Evolutionary conservation across 108 stramenopile species (phyloP).

Genomic region (Skeletonema menzelii): DNA sequence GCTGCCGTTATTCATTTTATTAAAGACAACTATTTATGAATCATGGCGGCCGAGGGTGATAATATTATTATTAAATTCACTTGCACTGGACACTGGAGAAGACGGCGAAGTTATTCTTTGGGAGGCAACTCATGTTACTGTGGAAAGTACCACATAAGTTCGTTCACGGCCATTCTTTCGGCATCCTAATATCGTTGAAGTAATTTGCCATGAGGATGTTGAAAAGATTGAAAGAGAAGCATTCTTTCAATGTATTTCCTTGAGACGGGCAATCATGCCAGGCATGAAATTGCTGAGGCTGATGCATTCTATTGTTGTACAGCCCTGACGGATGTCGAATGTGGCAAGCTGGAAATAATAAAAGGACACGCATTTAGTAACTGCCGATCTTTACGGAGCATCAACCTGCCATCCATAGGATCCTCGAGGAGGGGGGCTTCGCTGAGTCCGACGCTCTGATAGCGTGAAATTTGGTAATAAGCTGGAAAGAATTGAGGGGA

Average conservation of each 20-base stretch:
- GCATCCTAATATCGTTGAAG: neutral
- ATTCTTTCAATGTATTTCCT: neutral
- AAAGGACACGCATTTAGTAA: neutral
- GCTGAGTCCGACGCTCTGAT: neutral
- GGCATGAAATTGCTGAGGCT: neutral
- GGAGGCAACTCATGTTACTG: neutral
- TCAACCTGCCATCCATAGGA: neutral
- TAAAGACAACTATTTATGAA: no score
- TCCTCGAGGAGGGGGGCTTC: neutral
- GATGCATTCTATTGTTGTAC: neutral
- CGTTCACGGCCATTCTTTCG: neutral
- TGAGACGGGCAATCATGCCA: neutral
- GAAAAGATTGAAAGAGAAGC: neutral
- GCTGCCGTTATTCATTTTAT: no score
- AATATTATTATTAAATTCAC: no score
- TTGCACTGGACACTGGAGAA: no score
- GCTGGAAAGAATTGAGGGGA: neutral
- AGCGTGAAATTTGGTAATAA: neutral
- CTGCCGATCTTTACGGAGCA: neutral
- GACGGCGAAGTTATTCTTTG: no score
- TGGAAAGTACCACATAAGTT: neutral
- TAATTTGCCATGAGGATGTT: neutral
- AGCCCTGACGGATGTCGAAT: neutral
- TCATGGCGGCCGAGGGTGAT: no score
- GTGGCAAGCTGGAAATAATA: neutral